A percentile compares a stretch with the other conserved stretches of the same genome.
Evolutionary conservation across 768 basidiomycete species (phyloP).

Genomic region (Trametes cingulata): DNA sequence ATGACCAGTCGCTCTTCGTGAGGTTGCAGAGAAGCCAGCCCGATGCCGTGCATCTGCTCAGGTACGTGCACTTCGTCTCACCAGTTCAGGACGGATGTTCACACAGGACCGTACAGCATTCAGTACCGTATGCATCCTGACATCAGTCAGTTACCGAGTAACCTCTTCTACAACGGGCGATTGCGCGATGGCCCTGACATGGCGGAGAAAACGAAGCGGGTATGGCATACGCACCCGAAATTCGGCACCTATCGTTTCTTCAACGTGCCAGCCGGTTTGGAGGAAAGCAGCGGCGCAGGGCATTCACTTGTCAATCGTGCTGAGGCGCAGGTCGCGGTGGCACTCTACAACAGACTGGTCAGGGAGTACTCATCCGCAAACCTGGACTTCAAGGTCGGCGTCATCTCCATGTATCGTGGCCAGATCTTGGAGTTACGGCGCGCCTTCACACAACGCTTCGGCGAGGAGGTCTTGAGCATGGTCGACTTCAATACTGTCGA

Average conservation of each 20-base stretch:
- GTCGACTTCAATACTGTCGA: conserved; percentile 98
- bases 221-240: conserved; percentile 80
- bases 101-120: conserved; percentile 55
- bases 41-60: conserved; percentile 88
- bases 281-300: conserved; percentile 57
- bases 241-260: conserved; percentile 91
- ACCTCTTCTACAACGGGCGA: conserved; percentile 79
- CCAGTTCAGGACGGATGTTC: background rate
- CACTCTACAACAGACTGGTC: conserved; percentile 71
- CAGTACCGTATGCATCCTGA: conserved; percentile 99
- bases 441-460: conserved; percentile 71
- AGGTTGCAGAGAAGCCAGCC: conserved; percentile 79
- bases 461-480: conserved; percentile 61
- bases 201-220: conserved; percentile 75
- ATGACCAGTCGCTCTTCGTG: conserved; percentile 93
- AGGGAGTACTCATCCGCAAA: conserved; percentile 58
- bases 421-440: conserved; percentile 77
- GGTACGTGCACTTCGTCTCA: conserved; percentile 44
- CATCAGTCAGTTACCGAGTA: conserved; percentile 88
- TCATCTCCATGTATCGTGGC: conserved; percentile 95
- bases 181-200: conserved; percentile 89
- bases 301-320: conserved; percentile 75
- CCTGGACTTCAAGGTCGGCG: conserved; percentile 57
- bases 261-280: conserved; percentile 70
- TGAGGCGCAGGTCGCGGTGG: conserved; percentile 76